Conservation (phyloP, 352 stramenopile genomes). For the Pythium sp. region DNA sequence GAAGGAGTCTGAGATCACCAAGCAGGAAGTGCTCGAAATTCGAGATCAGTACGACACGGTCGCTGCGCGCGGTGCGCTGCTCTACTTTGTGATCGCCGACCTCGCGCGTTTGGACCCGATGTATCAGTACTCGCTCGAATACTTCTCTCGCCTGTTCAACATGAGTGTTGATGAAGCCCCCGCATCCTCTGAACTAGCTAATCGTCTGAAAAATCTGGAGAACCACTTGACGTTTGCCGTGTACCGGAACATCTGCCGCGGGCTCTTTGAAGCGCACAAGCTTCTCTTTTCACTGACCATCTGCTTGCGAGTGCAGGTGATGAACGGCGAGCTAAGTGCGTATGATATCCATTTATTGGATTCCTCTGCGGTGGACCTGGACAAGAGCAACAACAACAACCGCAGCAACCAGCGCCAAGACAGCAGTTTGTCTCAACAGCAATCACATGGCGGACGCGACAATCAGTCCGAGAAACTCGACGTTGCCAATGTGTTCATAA, state of each 20-base stretch:
- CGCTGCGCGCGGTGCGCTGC: conserved; percentile 51
- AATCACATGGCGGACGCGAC: neutral
- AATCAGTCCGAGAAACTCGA: conserved; percentile 8
- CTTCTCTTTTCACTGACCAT: conserved; percentile 66
- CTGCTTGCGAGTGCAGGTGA: conserved; percentile 50
- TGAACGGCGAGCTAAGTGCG: conserved; percentile 33
- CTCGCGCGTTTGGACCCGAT: conserved; percentile 60
- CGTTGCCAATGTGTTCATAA: conserved; percentile 25
- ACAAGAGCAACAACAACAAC: neutral
- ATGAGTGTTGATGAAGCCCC: conserved; percentile 46
- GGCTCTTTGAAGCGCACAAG: conserved; percentile 65
- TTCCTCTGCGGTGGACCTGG: conserved; percentile 5
- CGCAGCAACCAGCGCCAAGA: neutral
- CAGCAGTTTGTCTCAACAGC: neutral
- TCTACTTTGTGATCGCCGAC: conserved; percentile 73
- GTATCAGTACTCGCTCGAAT: conserved; percentile 82
- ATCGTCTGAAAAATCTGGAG: conserved; percentile 42
- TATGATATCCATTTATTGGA: conserved; percentile 42
- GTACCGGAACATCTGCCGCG: conserved; percentile 68
- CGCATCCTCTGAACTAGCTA: conserved; percentile 23
- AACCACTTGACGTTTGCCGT: conserved; percentile 48
- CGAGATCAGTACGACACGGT: conserved; percentile 59
- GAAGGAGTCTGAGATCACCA: conserved; percentile 55
- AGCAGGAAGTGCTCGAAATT: conserved; percentile 57
- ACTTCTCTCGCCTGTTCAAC: conserved; percentile 66